phyloP scores from a whole-genome alignment of 2,329 filamentous ascomycete species.

The Arthroderma sp. region DNA sequence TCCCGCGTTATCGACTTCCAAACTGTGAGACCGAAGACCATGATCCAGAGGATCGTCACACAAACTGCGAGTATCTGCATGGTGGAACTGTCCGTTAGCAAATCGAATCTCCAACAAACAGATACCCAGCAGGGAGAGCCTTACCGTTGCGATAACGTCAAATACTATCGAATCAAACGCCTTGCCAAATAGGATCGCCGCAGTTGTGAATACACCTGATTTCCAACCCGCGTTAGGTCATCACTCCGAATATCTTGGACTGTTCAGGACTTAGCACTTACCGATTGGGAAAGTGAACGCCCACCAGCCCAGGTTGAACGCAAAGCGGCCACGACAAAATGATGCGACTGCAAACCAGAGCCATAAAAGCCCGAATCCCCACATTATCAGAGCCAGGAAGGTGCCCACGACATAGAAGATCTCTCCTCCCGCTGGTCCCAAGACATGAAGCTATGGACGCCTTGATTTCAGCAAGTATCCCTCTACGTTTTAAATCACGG shows the following conservation, averaged over 20 bases:
- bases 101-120: not conserved
- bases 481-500: slow-evolving; percentile 8
- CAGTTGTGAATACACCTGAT: slow-evolving; percentile 11
- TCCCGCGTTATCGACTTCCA: slow-evolving; percentile 10
- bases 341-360: slow-evolving; percentile 41
- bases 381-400: slow-evolving; percentile 41
- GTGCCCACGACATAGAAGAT: slow-evolving; percentile 48
- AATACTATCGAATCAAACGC: slow-evolving; percentile 9
- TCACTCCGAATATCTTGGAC: not conserved
- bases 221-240: no score
- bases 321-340: slow-evolving; percentile 31
- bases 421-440: slow-evolving; percentile 33
- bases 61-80: slow-evolving; percentile 6
- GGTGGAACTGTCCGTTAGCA: not conserved
- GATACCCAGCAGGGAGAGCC: not conserved
- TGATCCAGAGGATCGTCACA: slow-evolving; percentile 9
- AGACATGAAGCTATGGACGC: slow-evolving; percentile 14
- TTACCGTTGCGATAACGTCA: slow-evolving; percentile 10
- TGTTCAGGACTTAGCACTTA: not conserved
- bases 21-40: slow-evolving; percentile 9
- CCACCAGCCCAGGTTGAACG: slow-evolving; percentile 50
- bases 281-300: slow-evolving; percentile 45
- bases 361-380: slow-evolving; percentile 45
- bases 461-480: no score
- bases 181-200: slow-evolving; percentile 7